A percentile compares a stretch with the other conserved stretches of the same genome.
Evolutionary conservation across 2,329 filamentous ascomycete genomes (phyloP).

Genomic region (Monosporascus sp.): DNA sequence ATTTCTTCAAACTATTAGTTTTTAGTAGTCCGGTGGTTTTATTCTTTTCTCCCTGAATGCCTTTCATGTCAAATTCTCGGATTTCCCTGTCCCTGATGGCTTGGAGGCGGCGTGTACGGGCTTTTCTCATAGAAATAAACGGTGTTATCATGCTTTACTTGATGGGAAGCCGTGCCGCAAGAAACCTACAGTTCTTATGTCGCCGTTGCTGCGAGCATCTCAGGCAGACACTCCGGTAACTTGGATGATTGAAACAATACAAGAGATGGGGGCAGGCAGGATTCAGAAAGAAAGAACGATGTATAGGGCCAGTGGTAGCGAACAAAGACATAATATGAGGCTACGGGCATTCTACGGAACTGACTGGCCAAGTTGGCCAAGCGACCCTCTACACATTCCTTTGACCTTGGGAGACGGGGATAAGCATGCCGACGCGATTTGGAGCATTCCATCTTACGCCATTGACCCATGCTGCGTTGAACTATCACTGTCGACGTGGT

Average conservation of each 20-base stretch:
- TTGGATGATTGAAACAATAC: neutral
- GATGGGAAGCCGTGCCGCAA: neutral
- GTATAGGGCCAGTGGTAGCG: neutral
- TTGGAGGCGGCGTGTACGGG: neutral
- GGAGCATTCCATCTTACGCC: neutral
- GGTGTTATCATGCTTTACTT: constrained; percentile 9
- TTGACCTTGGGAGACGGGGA: neutral
- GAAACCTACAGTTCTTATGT: neutral
- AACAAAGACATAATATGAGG: no score
- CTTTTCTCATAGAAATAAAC: constrained; percentile 11
- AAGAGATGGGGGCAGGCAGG: neutral
- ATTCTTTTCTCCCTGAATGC: neutral
- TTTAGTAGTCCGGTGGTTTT: neutral
- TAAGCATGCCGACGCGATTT: neutral
- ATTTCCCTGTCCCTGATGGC: neutral
- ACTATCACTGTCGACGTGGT: neutral
- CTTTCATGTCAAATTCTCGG: neutral
- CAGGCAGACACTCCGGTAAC: neutral
- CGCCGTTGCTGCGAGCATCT: neutral
- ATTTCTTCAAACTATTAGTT: neutral
- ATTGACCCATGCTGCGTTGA: neutral
- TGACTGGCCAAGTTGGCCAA: neutral
- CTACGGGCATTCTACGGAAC: no score
- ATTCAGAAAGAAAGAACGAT: neutral
- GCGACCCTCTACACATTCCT: neutral